Percentiles rank a stretch among this genome's conserved stretches.
Evolutionary conservation across 495 filamentous ascomycete genomes (phyloP).

Genomic region (Aspergillus heteromorphus): DNA sequence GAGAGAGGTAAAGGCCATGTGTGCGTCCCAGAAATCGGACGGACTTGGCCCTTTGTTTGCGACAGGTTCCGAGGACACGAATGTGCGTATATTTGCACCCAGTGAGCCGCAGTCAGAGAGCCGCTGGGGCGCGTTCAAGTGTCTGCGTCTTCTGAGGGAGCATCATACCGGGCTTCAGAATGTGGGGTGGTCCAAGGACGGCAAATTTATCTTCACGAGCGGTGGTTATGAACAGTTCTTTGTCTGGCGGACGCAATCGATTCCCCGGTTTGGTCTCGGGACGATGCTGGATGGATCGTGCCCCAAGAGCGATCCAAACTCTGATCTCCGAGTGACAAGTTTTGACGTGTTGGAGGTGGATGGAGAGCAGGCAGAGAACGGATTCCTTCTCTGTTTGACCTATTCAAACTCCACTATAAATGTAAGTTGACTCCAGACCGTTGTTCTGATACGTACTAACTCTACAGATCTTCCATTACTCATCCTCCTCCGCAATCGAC

Average conservation of each 20-base stretch:
- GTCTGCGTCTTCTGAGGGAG: constrained; percentile 58
- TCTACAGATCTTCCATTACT: constrained; percentile 54
- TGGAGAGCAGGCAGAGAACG: constrained; percentile 11
- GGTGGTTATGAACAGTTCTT: constrained; percentile 85
- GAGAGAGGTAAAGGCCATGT: constrained; percentile 76
- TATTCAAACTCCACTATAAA: constrained; percentile 76
- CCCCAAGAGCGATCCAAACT: constrained; percentile 50
- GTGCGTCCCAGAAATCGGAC: constrained; percentile 34
- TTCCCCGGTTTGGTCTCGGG: constrained; percentile 51
- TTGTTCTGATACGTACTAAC: constrained; percentile 3
- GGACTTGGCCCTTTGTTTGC: constrained; percentile 45
- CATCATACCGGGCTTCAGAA: constrained; percentile 83
- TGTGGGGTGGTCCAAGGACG: constrained; percentile 62
- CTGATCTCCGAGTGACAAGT: constrained; percentile 73
- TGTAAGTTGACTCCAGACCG: constrained; percentile 24
- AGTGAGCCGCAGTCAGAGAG: constrained; percentile 12
- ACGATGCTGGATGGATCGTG: constrained; percentile 60
- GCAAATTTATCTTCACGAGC: constrained; percentile 71
- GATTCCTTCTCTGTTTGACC: constrained; percentile 55
- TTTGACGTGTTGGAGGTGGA: constrained; percentile 55
- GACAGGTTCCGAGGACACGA: constrained; percentile 87
- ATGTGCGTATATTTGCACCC: constrained; percentile 55
- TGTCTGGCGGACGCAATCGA: constrained; percentile 62
- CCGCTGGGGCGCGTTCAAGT: constrained; percentile 39
- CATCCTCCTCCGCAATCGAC: constrained; percentile 26